Conservation (phyloP, 139 green algal genomes). For the Tetratostichococcus sp. region DNA sequence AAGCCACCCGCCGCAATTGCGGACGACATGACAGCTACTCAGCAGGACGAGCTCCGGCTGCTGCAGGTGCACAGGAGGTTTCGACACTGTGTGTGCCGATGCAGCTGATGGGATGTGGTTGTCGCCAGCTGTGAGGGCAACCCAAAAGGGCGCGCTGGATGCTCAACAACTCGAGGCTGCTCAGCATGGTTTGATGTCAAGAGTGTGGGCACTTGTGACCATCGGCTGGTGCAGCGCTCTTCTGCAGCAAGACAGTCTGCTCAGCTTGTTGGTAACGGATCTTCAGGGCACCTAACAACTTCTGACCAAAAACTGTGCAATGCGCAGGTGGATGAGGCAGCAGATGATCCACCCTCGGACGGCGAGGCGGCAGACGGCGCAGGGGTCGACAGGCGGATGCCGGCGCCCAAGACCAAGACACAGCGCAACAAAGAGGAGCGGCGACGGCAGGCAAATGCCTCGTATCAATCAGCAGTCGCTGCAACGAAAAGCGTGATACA, state of each 20-base stretch:
- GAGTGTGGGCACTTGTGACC: too few relatives aligned
- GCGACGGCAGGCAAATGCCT: conserved; percentile 5
- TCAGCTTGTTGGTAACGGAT: too few relatives aligned
- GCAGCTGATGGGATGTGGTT: too few relatives aligned
- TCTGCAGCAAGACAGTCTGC: neutral
- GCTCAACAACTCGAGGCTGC: too few relatives aligned
- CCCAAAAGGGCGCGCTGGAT: too few relatives aligned
- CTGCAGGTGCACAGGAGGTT: conserved; percentile 42
- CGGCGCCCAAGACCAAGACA: conserved; percentile 40
- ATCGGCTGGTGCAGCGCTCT: neutral
- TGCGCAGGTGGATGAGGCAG: neutral
- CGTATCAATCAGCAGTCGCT: too few relatives aligned
- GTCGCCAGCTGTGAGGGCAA: too few relatives aligned
- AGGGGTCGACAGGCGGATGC: neutral
- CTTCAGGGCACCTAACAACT: too few relatives aligned
- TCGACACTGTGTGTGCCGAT: too few relatives aligned
- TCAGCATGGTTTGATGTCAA: too few relatives aligned
- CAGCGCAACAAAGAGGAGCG: conserved; percentile 41
- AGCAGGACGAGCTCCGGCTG: conserved; percentile 37
- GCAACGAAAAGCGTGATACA: too few relatives aligned
- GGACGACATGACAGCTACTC: conserved; percentile 25
- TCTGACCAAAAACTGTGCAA: too few relatives aligned
- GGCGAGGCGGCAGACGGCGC: neutral
- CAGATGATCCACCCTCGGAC: neutral
- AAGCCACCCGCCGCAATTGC: conserved; percentile 5